phyloP scores from a whole-genome alignment of 208 protist species.

The Wallacemonas collosoma region DNA sequence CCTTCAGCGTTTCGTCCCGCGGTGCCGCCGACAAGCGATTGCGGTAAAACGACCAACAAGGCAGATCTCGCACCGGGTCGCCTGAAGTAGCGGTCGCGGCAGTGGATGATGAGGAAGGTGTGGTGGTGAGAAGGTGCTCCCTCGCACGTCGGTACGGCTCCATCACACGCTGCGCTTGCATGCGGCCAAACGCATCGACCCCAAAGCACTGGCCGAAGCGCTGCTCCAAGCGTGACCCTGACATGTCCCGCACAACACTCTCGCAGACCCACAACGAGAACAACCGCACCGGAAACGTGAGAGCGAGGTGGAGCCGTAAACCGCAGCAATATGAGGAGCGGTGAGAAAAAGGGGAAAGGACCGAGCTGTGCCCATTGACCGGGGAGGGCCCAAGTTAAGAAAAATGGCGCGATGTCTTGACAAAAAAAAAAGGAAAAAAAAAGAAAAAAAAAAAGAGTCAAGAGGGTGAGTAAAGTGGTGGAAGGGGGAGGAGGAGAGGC shows the following conservation, averaged over 20 bases:
- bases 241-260: background rate
- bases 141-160: slow-evolving; percentile 7
- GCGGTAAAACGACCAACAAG: slow-evolving; percentile 22
- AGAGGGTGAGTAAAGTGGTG: background rate
- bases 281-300: background rate
- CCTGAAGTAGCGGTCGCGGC: slow-evolving; percentile 11
- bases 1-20: slow-evolving; percentile 40
- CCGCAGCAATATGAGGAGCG: background rate
- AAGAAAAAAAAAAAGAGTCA: background rate
- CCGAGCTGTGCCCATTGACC: background rate
- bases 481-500: background rate
- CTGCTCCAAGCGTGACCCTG: background rate
- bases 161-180: slow-evolving; percentile 16
- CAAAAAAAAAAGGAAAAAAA: background rate
- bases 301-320: background rate
- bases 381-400: too few relatives aligned
- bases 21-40: slow-evolving; percentile 17
- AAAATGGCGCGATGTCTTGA: background rate
- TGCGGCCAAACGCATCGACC: slow-evolving; percentile 9
- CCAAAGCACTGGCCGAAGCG: slow-evolving; percentile 2
- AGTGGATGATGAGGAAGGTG: background rate
- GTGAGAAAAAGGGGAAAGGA: background rate
- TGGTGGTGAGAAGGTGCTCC: slow-evolving; percentile 5
- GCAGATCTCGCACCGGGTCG: background rate
- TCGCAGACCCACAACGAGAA: background rate